Base-by-base conservation (phyloP, 2,329 filamentous ascomycete species). In the Penicillium sp. region DNA sequence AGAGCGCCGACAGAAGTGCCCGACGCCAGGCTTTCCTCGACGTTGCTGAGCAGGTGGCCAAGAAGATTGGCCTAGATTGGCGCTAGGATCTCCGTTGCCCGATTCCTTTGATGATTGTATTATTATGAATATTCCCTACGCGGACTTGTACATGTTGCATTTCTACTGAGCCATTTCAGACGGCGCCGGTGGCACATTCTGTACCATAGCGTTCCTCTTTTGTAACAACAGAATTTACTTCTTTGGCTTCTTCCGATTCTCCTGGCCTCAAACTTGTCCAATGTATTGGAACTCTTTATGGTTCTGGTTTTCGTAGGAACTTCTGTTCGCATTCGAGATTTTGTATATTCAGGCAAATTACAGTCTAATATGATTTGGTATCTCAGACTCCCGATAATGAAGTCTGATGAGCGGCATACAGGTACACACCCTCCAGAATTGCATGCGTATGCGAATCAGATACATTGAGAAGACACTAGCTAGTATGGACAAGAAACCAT, bases 21-120 rank as follows among this genome's bases (percentile, higher is more conserved):
- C 86, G 91, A 68, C 89, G 91, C 0, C 80, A 83, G 57, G 87
- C 88, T 0, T 99, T 97, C 74, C 78, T 89, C 60, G 80, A 83
- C 19, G 88, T 97, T 73, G 91, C 91, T 1, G 80, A 84, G 56
- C 76, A 81, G 61, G 77, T 87, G 10, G 81, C 77, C 7, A 70
- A 58, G 44, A 80, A 78, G 63, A 75, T 83, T 58, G 81, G 78
- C 4, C 57, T 84, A 55, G 67, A 75, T 51, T 81, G 78, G 78
- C 71, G 65, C 30, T 76, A 50, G 1, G 30, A 17, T 35, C 17
- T 12, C 28, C 37, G 37, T 15, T 9, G 4, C n/a, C 38, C 2
- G 24, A 26, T 44, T n/a, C 15, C 7, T 22, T n/a, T 47, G 17
- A 37, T 10, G 22, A 17, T 28, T 50, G 44, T 49, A 22, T 57